Conservation (phyloP, 225 moss, liverwort and hornwort genomes). For the Sphagnum contortum region DNA sequence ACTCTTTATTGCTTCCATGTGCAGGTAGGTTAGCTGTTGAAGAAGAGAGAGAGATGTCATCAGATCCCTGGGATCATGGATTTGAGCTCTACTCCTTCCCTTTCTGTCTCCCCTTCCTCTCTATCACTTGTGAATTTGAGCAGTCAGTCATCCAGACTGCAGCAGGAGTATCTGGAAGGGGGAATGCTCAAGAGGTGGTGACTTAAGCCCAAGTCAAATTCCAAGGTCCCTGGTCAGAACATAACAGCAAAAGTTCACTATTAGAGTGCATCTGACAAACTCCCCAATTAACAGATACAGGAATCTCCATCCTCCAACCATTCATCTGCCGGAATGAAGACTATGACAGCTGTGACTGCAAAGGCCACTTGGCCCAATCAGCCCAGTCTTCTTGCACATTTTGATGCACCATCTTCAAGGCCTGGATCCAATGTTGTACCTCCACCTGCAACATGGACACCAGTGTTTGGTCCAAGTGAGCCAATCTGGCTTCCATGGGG, state of each 20-base stretch:
- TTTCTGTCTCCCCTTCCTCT: too few species aligned
- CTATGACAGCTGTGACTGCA: slow-evolving; percentile 4
- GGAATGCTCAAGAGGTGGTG: slow-evolving; percentile 6
- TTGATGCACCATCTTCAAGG: slow-evolving; percentile 2
- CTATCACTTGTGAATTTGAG: too few species aligned
- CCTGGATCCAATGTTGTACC: slow-evolving; percentile 6
- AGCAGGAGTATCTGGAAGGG: slow-evolving; percentile 10
- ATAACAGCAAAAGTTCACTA: slow-evolving; percentile 8
- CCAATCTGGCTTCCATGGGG: slow-evolving; percentile 16
- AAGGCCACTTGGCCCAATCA: neutral
- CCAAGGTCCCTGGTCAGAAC: slow-evolving; percentile 2
- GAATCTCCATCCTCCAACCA: slow-evolving; percentile 1
- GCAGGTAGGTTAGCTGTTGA: too few species aligned
- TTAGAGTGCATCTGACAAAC: neutral
- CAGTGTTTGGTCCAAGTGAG: slow-evolving; percentile 12
- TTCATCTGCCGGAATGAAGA: slow-evolving; percentile 4
- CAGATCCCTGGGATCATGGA: too few species aligned
- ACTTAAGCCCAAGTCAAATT: slow-evolving; percentile 1
- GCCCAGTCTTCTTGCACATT: too few species aligned
- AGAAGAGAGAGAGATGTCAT: too few species aligned
- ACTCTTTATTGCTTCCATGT: too few species aligned
- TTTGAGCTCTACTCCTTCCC: too few species aligned
- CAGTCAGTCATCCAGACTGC: too few species aligned
- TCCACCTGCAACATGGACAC: neutral
- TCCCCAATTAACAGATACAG: neutral